A percentile compares a stretch with the other conserved stretches of the same genome.
phyloP scores from a whole-genome alignment of 2,329 filamentous ascomycete genomes.

The Neoascochyta sp. region DNA sequence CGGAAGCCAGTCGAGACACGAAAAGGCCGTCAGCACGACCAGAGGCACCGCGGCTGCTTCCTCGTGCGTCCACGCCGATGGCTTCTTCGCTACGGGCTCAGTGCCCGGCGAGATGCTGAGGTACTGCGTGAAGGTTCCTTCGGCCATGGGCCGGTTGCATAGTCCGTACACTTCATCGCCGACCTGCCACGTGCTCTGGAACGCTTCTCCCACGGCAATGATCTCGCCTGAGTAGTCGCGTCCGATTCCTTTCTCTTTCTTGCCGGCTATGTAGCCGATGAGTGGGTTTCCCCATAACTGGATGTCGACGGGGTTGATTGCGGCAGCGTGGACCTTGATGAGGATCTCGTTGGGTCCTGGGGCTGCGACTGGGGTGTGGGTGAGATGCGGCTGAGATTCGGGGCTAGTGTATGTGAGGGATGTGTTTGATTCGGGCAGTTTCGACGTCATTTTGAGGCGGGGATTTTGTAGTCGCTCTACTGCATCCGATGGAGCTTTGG shows the following conservation, averaged over 20 bases:
- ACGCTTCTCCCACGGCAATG: constrained; percentile 25
- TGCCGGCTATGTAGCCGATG: constrained; percentile 22
- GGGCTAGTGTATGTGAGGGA: constrained; percentile 27
- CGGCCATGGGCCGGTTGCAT: constrained; percentile 17
- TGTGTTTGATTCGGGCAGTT: constrained; percentile 20
- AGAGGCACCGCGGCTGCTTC: constrained; percentile 35
- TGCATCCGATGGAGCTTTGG: too few relatives aligned
- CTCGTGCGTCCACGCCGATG: constrained; percentile 12
- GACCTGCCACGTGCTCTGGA: constrained; percentile 15
- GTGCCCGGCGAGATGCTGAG: constrained; percentile 12
- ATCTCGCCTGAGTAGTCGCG: constrained; percentile 47
- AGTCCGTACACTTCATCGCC: constrained; percentile 27
- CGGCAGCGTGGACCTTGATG: constrained; percentile 43
- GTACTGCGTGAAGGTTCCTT: constrained; percentile 29
- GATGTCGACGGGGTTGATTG: constrained; percentile 46
- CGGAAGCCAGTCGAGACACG: constrained; percentile 29
- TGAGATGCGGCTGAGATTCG: constrained; percentile 20
- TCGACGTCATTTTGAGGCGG: not conserved
- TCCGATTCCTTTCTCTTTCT: constrained; percentile 40
- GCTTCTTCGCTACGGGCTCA: constrained; percentile 26
- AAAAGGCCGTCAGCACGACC: constrained; percentile 39
- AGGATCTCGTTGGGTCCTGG: constrained; percentile 27
- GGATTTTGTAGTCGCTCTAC: not conserved
- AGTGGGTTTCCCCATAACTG: constrained; percentile 37
- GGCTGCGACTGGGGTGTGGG: constrained; percentile 12